Conservation (phyloP, 1,284 basidiomycete species). For the Sutorius eximius region DNA sequence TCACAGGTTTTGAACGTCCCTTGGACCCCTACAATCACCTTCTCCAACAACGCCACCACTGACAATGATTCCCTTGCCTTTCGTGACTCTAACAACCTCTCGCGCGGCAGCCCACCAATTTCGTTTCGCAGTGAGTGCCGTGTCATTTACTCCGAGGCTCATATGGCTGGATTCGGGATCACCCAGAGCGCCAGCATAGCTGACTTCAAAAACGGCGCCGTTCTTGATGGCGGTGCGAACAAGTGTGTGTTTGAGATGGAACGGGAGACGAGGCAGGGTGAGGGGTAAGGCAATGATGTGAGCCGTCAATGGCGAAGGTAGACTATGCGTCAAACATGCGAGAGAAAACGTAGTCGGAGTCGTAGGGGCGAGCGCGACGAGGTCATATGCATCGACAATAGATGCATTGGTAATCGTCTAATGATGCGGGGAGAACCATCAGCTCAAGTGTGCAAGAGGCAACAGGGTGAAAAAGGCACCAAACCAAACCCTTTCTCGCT, state of each 20-base stretch:
- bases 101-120: conserved; percentile 82
- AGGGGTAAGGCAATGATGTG: conserved; percentile 84
- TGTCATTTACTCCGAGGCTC: conserved; percentile 51
- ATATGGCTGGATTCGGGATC: conserved; percentile 48
- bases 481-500: conserved; percentile 81
- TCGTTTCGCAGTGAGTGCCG: conserved; percentile 55
- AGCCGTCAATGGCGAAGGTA: conserved; percentile 74
- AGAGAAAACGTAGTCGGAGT: conserved; percentile 71
- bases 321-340: conserved; percentile 80
- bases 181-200: conserved; percentile 70
- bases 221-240: conserved; percentile 80
- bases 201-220: conserved; percentile 82
- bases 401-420: conserved; percentile 63
- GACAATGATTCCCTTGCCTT: conserved; percentile 71
- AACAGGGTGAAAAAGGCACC: conserved; percentile 40
- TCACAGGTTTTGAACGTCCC: conserved; percentile 74
- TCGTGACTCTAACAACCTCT: conserved; percentile 73
- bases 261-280: conserved; percentile 76
- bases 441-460: not conserved
- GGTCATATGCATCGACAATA: conserved; percentile 65
- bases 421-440: not conserved
- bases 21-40: conserved; percentile 63
- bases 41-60: conserved; percentile 61
- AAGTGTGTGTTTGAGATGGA: conserved; percentile 75
- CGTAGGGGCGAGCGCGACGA: conserved; percentile 73